Evolutionary conservation across 2,329 filamentous ascomycete genomes (phyloP).

Genomic region (Alternaria longipes): DNA sequence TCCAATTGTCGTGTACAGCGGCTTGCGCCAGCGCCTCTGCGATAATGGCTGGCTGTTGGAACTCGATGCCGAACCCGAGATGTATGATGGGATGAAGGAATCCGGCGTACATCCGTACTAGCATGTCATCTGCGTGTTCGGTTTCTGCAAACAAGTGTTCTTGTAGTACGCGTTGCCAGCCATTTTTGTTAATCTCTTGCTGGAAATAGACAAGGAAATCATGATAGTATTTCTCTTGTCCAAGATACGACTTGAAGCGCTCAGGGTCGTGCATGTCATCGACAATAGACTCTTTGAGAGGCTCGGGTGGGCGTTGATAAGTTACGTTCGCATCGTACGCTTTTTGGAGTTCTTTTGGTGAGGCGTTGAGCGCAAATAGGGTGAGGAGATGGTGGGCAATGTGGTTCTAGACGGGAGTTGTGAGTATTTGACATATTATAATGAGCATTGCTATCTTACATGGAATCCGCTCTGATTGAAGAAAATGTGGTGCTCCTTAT

Average conservation of each 20-base stretch:
- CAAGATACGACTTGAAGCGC: conserved; percentile 68
- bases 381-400: conserved; percentile 80
- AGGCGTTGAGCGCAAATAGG: conserved; percentile 78
- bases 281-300: conserved; percentile 61
- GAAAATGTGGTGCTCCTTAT: conserved; percentile 79
- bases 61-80: conserved; percentile 85
- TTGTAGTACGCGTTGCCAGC: conserved; percentile 69
- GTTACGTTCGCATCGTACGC: conserved; percentile 71
- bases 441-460: conserved; percentile 46
- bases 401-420: conserved; percentile 64
- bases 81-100: conserved; percentile 85
- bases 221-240: conserved; percentile 71
- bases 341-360: conserved; percentile 65
- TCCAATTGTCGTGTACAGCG: conserved; percentile 70
- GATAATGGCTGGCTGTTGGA: conserved; percentile 80
- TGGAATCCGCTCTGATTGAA: conserved; percentile 81
- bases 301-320: conserved; percentile 70
- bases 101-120: conserved; percentile 73
- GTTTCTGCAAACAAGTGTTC: conserved; percentile 75
- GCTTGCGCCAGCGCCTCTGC: conserved; percentile 82
- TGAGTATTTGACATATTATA: not conserved
- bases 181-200: conserved; percentile 70
- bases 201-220: conserved; percentile 83
- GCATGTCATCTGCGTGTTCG: conserved; percentile 72
- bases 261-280: conserved; percentile 66